Percentiles rank a stretch among this genome's conserved stretches.
Conservation (phyloP, 495 filamentous ascomycete species). For the Neurospora tetraspora region DNA sequence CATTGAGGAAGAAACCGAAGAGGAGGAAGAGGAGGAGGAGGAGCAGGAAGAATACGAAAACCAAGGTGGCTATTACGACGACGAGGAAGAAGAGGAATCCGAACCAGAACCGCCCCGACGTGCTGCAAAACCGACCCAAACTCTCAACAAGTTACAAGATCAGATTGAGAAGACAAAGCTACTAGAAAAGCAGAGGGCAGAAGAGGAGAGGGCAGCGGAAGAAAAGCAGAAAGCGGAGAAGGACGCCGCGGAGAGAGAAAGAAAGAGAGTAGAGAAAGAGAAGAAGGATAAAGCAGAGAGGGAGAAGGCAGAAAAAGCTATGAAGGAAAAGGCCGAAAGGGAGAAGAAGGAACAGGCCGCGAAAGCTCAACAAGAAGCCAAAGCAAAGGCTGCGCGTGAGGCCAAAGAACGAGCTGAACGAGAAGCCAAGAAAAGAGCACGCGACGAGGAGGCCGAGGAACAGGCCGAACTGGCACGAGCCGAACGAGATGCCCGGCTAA, state of each 20-base stretch:
- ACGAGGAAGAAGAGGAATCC: not conserved
- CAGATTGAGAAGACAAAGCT: not conserved
- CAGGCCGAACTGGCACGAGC: constrained; percentile 8
- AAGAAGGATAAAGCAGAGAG: not conserved
- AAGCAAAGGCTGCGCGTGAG: not conserved
- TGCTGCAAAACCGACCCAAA: not conserved
- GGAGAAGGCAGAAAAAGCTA: not conserved
- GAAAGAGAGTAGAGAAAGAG: not conserved
- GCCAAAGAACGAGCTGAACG: not conserved
- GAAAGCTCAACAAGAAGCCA: not conserved
- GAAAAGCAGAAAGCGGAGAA: not conserved
- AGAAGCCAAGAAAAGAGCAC: constrained; percentile 7
- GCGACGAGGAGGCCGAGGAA: constrained; percentile 12
- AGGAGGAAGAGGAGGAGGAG: not conserved
- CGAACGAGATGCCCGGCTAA: constrained; percentile 6
- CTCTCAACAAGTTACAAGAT: not conserved
- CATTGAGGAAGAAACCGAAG: not conserved
- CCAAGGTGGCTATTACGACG: not conserved
- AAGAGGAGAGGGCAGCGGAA: not conserved
- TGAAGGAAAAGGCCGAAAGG: not conserved
- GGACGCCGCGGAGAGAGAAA: not conserved
- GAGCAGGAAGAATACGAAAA: not conserved
- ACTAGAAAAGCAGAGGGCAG: not conserved
- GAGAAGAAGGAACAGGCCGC: not conserved
- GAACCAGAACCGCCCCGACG: not conserved